Base-by-base conservation (phyloP, 1,139 yeast genomes). In the Pichia norvegensis region DNA sequence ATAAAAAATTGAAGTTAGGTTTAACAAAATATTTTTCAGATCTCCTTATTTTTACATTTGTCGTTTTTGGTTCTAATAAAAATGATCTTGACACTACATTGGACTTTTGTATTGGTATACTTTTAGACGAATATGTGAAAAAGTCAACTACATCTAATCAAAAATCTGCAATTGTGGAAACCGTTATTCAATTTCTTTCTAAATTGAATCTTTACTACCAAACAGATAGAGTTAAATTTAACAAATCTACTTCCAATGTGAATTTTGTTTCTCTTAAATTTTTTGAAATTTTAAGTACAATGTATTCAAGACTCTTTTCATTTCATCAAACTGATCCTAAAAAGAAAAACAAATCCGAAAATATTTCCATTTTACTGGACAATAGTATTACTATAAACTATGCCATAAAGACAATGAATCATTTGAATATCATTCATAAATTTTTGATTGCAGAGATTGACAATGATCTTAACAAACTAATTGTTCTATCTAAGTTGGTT, bases 1-100 rank as follows among this genome's bases (percentile, higher is more conserved):
- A 53, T 43, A 58, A 60, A 41, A 54, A 59, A 31, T 46, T 62
- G 20, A 53, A 65, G 45, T 41, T 61, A 3, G 48, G 60, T 3
- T 14, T 58, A n/a, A 52, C 66, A 1, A 62, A 57, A 42, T 58
- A 59, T 38, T 29, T 63, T 9, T 47, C 65, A 0, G 65, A 61
- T 45, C 45, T 64, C 35, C 46, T 64, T 8, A 58, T 59, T 11
- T 64, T 58, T 51, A 55, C 57, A 29, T 58, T 53, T 40, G 53
- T 62, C 20, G 59, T 55, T 14, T 55, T 56, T 43, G 65, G 63
- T 27, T 43, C 57, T 33, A 56, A 55, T 36, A 46, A 50, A 2
- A 51, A 50, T 23, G 58, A 61, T 25, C 44, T 52, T 10, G 56
- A 56, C 11, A 44, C 38, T 22, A 56, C 59, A 2, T 52, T 62